Percentiles rank a stretch among this genome's conserved stretches.
Evolutionary conservation across 1,284 basidiomycete species (phyloP).

Genomic region (Phellopilus nigrolimitatus): DNA sequence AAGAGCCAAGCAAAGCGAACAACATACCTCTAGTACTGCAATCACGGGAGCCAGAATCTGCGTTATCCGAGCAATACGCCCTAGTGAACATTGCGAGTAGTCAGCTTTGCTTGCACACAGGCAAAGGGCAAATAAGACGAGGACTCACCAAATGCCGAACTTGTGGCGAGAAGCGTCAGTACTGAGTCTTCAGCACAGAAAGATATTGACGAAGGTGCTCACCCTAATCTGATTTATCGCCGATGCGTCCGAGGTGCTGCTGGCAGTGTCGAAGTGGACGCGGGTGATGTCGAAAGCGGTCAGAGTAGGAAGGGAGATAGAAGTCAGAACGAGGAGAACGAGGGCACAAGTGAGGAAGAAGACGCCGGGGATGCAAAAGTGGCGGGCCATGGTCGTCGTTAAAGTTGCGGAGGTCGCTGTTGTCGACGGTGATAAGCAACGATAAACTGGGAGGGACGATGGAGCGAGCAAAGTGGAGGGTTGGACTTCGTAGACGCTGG

Average conservation of each 20-base stretch:
- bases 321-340: constrained; percentile 59
- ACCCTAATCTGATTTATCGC: constrained; percentile 49
- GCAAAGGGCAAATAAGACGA: background rate
- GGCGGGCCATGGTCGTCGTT: background rate
- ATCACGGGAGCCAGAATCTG: too few species aligned
- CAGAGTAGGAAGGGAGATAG: constrained; percentile 67
- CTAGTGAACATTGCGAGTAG: background rate
- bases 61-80: background rate
- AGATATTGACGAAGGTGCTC: constrained; percentile 28
- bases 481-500: too few species aligned
- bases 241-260: constrained; percentile 30
- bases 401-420: too few species aligned
- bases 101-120: background rate
- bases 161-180: background rate
- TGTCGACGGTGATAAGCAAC: too few species aligned
- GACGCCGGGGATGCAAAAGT: background rate
- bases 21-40: too few species aligned
- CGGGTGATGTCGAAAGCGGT: constrained; percentile 60
- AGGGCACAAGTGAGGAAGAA: constrained; percentile 55
- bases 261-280: constrained; percentile 40
- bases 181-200: background rate
- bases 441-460: too few species aligned
- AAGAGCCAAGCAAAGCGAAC: too few species aligned
- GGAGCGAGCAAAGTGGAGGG: too few species aligned
- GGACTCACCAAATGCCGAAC: background rate